Evolutionary conservation across 2,329 filamentous ascomycete genomes (phyloP).

Genomic region (Mycocentrospora acerina): DNA sequence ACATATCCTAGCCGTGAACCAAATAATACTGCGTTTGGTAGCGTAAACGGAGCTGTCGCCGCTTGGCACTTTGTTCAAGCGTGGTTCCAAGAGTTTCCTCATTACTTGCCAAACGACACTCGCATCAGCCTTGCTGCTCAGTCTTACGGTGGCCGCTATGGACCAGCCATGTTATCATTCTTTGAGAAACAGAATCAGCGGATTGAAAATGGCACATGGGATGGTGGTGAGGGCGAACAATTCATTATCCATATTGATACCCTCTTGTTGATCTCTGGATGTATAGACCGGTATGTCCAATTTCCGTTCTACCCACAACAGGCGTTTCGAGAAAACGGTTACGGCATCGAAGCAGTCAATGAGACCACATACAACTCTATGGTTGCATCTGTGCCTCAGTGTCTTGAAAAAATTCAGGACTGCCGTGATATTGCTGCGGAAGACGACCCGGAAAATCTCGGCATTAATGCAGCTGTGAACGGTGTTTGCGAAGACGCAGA

Average conservation of each 20-base stretch:
- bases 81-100: conserved; percentile 25
- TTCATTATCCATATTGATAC: conserved; percentile 59
- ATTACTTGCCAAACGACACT: conserved; percentile 19
- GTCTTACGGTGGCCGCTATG: conserved; percentile 50
- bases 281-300: conserved; percentile 55
- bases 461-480: conserved; percentile 28
- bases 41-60: conserved; percentile 18
- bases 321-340: conserved; percentile 56
- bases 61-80: conserved; percentile 23
- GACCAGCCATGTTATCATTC: conserved; percentile 57
- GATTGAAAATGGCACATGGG: conserved; percentile 50
- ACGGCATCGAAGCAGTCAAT: conserved; percentile 53
- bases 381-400: conserved; percentile 50
- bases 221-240: conserved; percentile 52
- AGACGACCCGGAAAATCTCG: conserved; percentile 29
- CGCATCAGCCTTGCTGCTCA: conserved; percentile 21
- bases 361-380: conserved; percentile 49
- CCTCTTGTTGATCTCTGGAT: conserved; percentile 57
- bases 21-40: conserved; percentile 19
- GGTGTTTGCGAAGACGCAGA: conserved; percentile 41
- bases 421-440: conserved; percentile 39
- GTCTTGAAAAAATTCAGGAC: conserved; percentile 52
- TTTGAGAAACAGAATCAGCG: conserved; percentile 59
- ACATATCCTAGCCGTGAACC: conserved; percentile 17
- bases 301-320: conserved; percentile 48